phyloP scores from a whole-genome alignment of 768 basidiomycete genomes.

The Ramaria sp. region DNA sequence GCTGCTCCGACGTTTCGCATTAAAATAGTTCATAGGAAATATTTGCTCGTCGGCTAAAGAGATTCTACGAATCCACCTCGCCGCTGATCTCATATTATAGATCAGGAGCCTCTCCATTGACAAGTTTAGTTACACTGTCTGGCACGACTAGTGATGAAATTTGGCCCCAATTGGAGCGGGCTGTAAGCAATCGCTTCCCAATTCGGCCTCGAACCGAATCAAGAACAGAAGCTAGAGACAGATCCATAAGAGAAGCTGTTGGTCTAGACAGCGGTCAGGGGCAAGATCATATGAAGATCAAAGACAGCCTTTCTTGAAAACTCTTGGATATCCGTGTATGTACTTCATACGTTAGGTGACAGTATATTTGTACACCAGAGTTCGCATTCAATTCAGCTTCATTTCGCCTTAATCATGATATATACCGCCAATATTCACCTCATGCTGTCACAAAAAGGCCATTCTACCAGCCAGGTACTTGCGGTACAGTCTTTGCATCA shows the following conservation, averaged over 20 bases:
- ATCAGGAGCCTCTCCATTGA: constrained; percentile 23
- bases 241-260: background rate
- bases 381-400: background rate
- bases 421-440: too few species aligned
- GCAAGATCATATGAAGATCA: background rate
- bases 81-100: constrained; percentile 71
- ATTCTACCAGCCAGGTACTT: too few species aligned
- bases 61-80: constrained; percentile 72
- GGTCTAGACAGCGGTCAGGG: background rate
- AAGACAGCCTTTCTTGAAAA: background rate
- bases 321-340: background rate
- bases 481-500: constrained; percentile 14
- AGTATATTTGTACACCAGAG: constrained; percentile 3
- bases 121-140: constrained; percentile 44
- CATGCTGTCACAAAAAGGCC: too few species aligned
- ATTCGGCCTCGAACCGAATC: constrained; percentile 3
- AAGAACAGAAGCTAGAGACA: constrained; percentile 5
- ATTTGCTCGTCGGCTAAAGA: constrained; percentile 62
- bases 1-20: too few species aligned
- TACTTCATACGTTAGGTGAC: background rate
- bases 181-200: constrained; percentile 49
- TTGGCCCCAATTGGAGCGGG: constrained; percentile 70
- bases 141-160: constrained; percentile 82
- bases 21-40: constrained; percentile 40
- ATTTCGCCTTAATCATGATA: constrained; percentile 11